These are phyloP conservation scores for Suillus alpinus DNA, from an alignment of 768 basidiomycete genomes.

Conservation along the genomic window DNA sequence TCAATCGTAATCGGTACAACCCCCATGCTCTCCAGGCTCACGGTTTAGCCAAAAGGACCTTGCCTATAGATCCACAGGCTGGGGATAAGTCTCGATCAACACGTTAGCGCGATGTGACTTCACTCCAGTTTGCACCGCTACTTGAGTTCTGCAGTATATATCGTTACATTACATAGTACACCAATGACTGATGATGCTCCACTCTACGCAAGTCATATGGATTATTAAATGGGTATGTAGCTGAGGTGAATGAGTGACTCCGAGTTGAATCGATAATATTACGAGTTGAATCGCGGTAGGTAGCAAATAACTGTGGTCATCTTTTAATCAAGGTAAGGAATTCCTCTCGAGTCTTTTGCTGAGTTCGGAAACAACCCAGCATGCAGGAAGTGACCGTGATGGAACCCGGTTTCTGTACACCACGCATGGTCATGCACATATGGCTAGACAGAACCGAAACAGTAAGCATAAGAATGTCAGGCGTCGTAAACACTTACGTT, in stretches of 20 bases:
- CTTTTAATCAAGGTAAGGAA: conserved; percentile 83
- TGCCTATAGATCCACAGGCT: conserved; percentile 62
- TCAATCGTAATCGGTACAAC: conserved; percentile 52
- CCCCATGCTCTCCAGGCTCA: conserved; percentile 30
- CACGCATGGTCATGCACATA: conserved; percentile 99
- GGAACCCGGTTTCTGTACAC: conserved; percentile 97
- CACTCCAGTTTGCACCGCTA: background rate
- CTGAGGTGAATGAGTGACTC: conserved; percentile 18
- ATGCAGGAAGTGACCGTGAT: conserved; percentile 96
- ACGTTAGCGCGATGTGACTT: background rate
- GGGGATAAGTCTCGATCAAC: conserved; percentile 50
- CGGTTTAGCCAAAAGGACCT: conserved; percentile 53
- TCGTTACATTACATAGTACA: conserved; percentile 17
- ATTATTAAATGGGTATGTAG: conserved; percentile 19
- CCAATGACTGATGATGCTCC: conserved; percentile 9
- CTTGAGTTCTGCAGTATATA: conserved; percentile 14
- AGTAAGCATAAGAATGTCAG: conserved; percentile 12
- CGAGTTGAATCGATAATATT: conserved; percentile 33
- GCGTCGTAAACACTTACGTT: conserved; percentile 58
- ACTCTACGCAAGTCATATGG: conserved; percentile 11
- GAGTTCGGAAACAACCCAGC: conserved; percentile 97
- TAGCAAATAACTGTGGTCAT: conserved; percentile 11
- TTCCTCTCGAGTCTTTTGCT: conserved; percentile 98
- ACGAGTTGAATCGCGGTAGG: conserved; percentile 49
- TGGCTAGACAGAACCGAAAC: conserved; percentile 50